A percentile compares a stretch with the other conserved stretches of the same genome.
Conservation (phyloP, 192 early-diverging fungal species). For the Podila minutissima region DNA sequence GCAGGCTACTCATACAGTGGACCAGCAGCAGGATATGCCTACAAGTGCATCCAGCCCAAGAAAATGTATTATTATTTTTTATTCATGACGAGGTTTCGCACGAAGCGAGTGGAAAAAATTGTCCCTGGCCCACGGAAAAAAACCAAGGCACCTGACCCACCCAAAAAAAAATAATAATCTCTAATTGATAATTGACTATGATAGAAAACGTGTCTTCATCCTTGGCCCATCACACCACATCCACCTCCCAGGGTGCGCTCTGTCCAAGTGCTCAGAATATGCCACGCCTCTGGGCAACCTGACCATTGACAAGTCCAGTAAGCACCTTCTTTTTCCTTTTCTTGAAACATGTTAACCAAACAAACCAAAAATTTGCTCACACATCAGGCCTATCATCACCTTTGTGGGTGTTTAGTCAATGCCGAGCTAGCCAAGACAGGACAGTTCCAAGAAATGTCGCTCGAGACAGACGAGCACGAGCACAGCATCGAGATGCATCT, state of each 20-base stretch:
- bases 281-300: constrained; percentile 92
- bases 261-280: constrained; percentile 77
- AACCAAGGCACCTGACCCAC: background rate
- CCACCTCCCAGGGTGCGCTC: constrained; percentile 82
- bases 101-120: too few species aligned
- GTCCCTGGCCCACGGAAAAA: too few species aligned
- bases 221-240: constrained; percentile 95
- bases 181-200: background rate
- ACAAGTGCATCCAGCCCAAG: constrained; percentile 72
- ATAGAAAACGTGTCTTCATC: constrained; percentile 85
- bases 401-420: constrained; percentile 54
- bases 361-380: background rate
- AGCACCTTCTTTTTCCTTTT: background rate
- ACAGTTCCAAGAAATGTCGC: constrained; percentile 74
- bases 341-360: background rate
- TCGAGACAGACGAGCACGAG: constrained; percentile 85
- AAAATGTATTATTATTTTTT: constrained; percentile 55
- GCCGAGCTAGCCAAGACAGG: constrained; percentile 71
- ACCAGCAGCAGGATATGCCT: constrained; percentile 91
- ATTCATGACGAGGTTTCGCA: background rate
- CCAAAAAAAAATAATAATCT: constrained; percentile 1
- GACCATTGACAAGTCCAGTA: constrained; percentile 60
- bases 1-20: constrained; percentile 94
- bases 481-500: constrained; percentile 99
- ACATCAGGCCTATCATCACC: too few species aligned